These are phyloP conservation scores for Saccharomyces pastorianus DNA, from an alignment of 1,139 yeast species.

Conservation along the genomic window DNA sequence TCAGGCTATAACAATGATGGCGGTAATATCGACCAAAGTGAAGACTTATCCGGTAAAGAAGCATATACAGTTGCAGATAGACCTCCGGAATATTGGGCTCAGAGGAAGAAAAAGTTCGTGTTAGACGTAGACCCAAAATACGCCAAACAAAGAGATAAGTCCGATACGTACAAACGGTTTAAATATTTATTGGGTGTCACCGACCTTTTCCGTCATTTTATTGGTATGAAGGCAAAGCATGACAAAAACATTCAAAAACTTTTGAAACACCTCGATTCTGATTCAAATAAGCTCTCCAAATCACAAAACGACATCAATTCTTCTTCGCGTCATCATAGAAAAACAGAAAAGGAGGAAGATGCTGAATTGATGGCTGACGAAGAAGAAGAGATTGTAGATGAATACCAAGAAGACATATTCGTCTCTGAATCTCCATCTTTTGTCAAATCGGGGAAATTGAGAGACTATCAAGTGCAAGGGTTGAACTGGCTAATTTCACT, in stretches of 20 bases:
- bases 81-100: slow-evolving; percentile 30
- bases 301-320: slow-evolving; percentile 18
- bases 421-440: slow-evolving; percentile 52
- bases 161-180: slow-evolving; percentile 61
- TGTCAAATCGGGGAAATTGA: slow-evolving; percentile 47
- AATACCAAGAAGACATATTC: slow-evolving; percentile 18
- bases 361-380: slow-evolving; percentile 56
- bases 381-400: slow-evolving; percentile 33
- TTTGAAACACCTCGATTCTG: slow-evolving; percentile 30
- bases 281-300: slow-evolving; percentile 10
- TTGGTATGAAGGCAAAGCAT: slow-evolving; percentile 57
- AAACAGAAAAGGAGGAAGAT: slow-evolving; percentile 65
- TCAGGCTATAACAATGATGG: background rate
- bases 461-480: slow-evolving; percentile 89
- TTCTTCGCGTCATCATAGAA: slow-evolving; percentile 41
- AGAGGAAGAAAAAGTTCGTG: slow-evolving; percentile 42
- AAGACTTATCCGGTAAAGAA: background rate
- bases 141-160: slow-evolving; percentile 51
- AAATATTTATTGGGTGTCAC: slow-evolving; percentile 60
- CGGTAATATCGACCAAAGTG: background rate
- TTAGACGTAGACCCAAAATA: slow-evolving; percentile 48
- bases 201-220: slow-evolving; percentile 59
- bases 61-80: slow-evolving; percentile 6
- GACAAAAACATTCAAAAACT: slow-evolving; percentile 47
- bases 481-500: slow-evolving; percentile 83